A percentile compares a stretch with the other conserved stretches of the same genome.
phyloP scores from a whole-genome alignment of 2,329 filamentous ascomycete species.

The Cercospora berteroae region DNA sequence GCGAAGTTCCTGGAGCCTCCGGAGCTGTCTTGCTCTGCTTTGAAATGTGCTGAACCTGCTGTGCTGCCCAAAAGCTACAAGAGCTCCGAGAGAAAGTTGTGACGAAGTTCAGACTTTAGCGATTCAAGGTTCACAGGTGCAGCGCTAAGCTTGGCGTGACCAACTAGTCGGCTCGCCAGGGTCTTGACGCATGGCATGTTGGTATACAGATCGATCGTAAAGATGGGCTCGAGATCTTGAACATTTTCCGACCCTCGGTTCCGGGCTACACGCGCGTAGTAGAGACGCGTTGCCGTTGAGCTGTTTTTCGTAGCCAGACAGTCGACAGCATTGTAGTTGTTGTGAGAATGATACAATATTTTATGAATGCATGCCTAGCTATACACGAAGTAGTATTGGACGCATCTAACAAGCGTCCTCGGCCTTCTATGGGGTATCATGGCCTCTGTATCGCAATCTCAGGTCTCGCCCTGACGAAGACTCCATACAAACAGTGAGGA shows the following conservation, averaged over 20 bases:
- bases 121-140: not conserved
- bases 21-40: not conserved
- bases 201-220: slow-evolving; percentile 2
- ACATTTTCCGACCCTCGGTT: not conserved
- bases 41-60: not conserved
- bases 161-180: not conserved
- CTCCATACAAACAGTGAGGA: not conserved
- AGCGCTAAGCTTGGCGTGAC: not conserved
- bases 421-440: slow-evolving; percentile 1
- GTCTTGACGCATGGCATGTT: slow-evolving; percentile 2
- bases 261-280: not conserved
- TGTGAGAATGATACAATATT: not conserved
- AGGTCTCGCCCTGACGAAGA: not conserved
- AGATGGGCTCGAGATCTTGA: not conserved
- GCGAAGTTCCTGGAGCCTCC: not conserved
- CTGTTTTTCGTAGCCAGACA: not conserved
- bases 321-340: not conserved
- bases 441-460: not conserved
- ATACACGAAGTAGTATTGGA: not conserved
- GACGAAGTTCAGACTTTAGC: not conserved
- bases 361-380: not conserved
- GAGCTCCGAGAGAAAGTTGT: slow-evolving; percentile 1
- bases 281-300: not conserved
- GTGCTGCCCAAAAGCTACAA: slow-evolving; percentile 5
- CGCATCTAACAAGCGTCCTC: not conserved